Conservation (phyloP, 1,284 basidiomycete genomes). For the Ustilago tritici region DNA sequence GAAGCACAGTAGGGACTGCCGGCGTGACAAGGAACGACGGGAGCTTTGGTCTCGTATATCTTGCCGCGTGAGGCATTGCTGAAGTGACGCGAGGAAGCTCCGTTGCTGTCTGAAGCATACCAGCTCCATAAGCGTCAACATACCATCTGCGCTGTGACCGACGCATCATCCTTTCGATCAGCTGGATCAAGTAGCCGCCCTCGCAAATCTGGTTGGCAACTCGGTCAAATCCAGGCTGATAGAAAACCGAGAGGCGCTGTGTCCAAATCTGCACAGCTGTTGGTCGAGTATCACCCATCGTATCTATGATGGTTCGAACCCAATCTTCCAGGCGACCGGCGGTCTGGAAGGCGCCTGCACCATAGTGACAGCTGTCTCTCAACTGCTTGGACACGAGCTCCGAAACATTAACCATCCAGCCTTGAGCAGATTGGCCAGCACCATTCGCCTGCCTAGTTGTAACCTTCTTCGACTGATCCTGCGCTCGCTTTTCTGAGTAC, state of each 20-base stretch:
- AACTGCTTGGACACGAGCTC: constrained; percentile 74
- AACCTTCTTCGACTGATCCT: not conserved
- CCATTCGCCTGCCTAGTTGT: not conserved
- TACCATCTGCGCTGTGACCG: constrained; percentile 75
- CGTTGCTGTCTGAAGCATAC: constrained; percentile 5
- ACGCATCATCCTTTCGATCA: constrained; percentile 74
- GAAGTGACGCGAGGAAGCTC: constrained; percentile 30
- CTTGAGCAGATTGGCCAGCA: constrained; percentile 13
- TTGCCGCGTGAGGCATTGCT: constrained; percentile 19
- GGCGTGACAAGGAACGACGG: constrained; percentile 72
- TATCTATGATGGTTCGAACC: constrained; percentile 71
- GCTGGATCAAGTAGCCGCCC: constrained; percentile 74
- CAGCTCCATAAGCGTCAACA: constrained; percentile 66
- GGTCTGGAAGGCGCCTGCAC: constrained; percentile 70
- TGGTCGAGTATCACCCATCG: constrained; percentile 41
- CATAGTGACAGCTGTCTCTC: constrained; percentile 71
- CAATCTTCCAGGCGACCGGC: constrained; percentile 72
- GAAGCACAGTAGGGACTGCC: constrained; percentile 74
- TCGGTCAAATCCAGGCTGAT: constrained; percentile 65
- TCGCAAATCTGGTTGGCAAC: constrained; percentile 71
- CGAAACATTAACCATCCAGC: constrained; percentile 74
- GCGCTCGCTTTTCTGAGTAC: constrained; percentile 30
- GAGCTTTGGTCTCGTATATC: constrained; percentile 69
- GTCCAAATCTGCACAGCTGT: constrained; percentile 71
- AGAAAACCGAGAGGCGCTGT: constrained; percentile 71